A percentile compares a stretch with the other conserved stretches of the same genome.
phyloP scores from a whole-genome alignment of 2,329 filamentous ascomycete genomes.

The Curvularia sp. region DNA sequence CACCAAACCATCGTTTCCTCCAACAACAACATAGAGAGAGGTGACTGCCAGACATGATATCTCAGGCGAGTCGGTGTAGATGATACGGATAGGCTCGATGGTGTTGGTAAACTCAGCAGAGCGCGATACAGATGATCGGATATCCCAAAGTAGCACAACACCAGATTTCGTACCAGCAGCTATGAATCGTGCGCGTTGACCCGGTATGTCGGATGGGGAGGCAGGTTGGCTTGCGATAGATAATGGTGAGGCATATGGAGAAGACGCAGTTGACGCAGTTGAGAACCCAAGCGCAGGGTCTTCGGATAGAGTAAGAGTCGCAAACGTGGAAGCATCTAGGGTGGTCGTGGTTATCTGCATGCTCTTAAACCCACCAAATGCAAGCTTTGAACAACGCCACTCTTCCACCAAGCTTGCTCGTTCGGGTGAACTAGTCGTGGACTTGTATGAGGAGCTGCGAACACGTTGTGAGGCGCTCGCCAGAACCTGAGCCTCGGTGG shows the following conservation, averaged over 20 bases:
- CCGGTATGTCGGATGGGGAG: constrained; percentile 72
- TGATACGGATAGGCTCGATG: constrained; percentile 76
- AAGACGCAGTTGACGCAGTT: constrained; percentile 61
- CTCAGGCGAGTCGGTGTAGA: constrained; percentile 88
- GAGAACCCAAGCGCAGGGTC: constrained; percentile 74
- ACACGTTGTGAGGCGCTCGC: constrained; percentile 26
- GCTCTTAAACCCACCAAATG: constrained; percentile 65
- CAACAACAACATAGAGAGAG: constrained; percentile 87
- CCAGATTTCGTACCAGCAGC: constrained; percentile 82
- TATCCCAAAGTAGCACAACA: constrained; percentile 82
- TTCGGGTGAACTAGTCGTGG: constrained; percentile 49
- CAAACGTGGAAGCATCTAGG: constrained; percentile 76
- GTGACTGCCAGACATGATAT: constrained; percentile 84
- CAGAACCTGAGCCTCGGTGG: constrained; percentile 36
- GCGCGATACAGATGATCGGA: constrained; percentile 68
- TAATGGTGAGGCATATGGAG: constrained; percentile 61
- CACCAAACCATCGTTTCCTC: constrained; percentile 91
- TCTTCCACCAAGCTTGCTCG: constrained; percentile 59
- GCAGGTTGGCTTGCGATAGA: constrained; percentile 56
- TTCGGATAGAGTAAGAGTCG: constrained; percentile 74
- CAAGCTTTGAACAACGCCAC: constrained; percentile 70
- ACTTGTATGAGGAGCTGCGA: constrained; percentile 44
- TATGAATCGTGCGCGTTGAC: constrained; percentile 80
- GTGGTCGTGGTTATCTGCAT: constrained; percentile 72
- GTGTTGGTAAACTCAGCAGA: constrained; percentile 63